Evolutionary conservation across 2,329 filamentous ascomycete species (phyloP).

Genomic region (Bipolaris sorokiniana): DNA sequence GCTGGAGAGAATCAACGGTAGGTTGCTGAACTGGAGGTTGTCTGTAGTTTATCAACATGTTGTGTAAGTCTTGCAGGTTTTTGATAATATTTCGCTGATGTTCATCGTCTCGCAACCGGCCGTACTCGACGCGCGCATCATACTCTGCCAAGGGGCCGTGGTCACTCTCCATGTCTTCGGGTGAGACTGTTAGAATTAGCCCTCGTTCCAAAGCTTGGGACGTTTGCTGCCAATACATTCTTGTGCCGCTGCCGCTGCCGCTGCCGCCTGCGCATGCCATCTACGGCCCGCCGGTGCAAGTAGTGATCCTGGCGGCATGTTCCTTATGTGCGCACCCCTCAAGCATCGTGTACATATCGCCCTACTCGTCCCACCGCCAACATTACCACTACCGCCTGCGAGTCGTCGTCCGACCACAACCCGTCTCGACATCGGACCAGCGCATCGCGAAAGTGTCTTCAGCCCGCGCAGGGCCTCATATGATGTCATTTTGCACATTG

Average conservation of each 20-base stretch:
- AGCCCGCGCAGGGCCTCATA: conserved; percentile 38
- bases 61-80: conserved; percentile 85
- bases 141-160: conserved; percentile 85
- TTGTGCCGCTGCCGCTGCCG: conserved; percentile 23
- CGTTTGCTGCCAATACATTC: conserved; percentile 24
- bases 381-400: neutral
- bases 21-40: conserved; percentile 79
- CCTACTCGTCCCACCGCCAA: conserved; percentile 13
- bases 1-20: conserved; percentile 71
- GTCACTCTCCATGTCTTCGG: conserved; percentile 14
- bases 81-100: conserved; percentile 92
- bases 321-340: conserved; percentile 19
- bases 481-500: conserved; percentile 42
- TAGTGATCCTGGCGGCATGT: conserved; percentile 9
- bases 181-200: conserved; percentile 24
- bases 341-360: conserved; percentile 40
- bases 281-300: conserved; percentile 22
- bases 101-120: conserved; percentile 81
- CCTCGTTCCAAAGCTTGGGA: neutral
- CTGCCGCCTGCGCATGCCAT: conserved; percentile 36
- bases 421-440: conserved; percentile 25
- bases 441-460: conserved; percentile 35
- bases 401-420: conserved; percentile 7
- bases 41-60: conserved; percentile 76
- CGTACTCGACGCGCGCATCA: conserved; percentile 75